These are phyloP conservation scores for Xanthoconium separans DNA, from an alignment of 1,284 basidiomycete genomes.

Conservation along the genomic window DNA sequence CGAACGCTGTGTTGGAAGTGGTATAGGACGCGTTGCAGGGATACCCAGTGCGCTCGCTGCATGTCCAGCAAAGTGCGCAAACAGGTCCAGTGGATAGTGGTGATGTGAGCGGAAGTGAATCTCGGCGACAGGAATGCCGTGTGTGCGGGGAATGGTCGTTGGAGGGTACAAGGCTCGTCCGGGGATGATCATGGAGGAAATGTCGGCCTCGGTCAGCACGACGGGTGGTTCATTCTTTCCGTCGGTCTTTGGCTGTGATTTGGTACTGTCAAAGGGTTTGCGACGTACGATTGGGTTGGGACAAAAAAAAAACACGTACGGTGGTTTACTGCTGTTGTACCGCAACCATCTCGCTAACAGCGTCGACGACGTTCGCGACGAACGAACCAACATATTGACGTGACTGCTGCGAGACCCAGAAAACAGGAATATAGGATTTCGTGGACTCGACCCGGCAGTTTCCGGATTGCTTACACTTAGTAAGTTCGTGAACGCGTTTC, in stretches of 20 bases:
- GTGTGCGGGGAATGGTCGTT: slow-evolving; percentile 58
- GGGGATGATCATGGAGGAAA: slow-evolving; percentile 53
- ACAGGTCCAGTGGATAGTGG: slow-evolving; percentile 70
- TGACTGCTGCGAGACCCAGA: not conserved
- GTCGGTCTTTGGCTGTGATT: slow-evolving; percentile 3
- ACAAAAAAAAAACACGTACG: slow-evolving; percentile 14
- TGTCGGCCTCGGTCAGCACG: slow-evolving; percentile 42
- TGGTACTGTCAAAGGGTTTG: slow-evolving; percentile 1
- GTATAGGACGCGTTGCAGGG: slow-evolving; percentile 68
- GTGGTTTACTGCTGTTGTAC: slow-evolving; percentile 2
- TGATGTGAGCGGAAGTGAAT: slow-evolving; percentile 85
- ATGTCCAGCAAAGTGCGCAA: slow-evolving; percentile 82
- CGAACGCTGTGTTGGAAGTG: slow-evolving; percentile 75
- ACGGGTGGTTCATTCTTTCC: slow-evolving; percentile 9
- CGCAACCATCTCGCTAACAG: slow-evolving; percentile 24
- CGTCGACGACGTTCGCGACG: slow-evolving; percentile 15
- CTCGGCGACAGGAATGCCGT: slow-evolving; percentile 78
- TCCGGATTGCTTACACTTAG: not conserved
- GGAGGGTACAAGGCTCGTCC: slow-evolving; percentile 57
- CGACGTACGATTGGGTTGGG: not conserved
- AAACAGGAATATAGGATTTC: no score
- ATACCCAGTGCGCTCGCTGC: slow-evolving; percentile 85
- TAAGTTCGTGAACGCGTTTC: not conserved
- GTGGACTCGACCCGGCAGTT: not conserved
- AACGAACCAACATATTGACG: slow-evolving; percentile 23